phyloP scores from a whole-genome alignment of 2,329 filamentous ascomycete genomes.

The Fusarium fujikuroi region DNA sequence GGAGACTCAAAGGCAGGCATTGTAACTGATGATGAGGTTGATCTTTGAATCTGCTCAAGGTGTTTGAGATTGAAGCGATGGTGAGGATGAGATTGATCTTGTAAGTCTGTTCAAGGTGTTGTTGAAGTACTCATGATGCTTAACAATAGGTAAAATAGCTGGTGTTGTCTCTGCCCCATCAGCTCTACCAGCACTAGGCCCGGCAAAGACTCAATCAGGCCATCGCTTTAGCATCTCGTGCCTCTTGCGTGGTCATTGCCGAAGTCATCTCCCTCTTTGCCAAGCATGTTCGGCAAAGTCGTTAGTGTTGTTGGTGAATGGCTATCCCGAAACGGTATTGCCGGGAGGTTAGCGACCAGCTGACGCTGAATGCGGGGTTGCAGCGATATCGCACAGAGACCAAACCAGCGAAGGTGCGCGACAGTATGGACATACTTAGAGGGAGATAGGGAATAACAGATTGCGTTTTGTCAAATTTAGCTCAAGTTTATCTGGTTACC shows the following conservation, averaged over 20 bases:
- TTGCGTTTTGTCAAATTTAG: background rate
- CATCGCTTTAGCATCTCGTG: background rate
- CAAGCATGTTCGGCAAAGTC: background rate
- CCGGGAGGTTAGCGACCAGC: background rate
- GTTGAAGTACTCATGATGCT: background rate
- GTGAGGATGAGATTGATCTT: background rate
- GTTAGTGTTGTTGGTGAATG: background rate
- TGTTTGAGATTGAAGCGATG: background rate
- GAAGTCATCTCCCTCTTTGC: background rate
- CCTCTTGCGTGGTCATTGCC: background rate
- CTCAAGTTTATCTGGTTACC: background rate
- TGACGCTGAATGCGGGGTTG: background rate
- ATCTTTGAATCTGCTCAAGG: background rate
- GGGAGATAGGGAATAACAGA: background rate
- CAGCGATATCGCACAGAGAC: background rate
- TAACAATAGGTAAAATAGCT: background rate
- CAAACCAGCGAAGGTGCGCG: background rate
- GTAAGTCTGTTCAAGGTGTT: background rate
- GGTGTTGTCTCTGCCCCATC: background rate
- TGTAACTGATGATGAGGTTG: background rate
- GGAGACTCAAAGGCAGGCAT: slow-evolving; percentile 36
- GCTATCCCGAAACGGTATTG: background rate
- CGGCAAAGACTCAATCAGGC: background rate
- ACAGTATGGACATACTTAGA: background rate
- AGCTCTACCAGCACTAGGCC: background rate